Conservation (phyloP, 2,329 filamentous ascomycete genomes). For the Hypoxylon sp. region DNA sequence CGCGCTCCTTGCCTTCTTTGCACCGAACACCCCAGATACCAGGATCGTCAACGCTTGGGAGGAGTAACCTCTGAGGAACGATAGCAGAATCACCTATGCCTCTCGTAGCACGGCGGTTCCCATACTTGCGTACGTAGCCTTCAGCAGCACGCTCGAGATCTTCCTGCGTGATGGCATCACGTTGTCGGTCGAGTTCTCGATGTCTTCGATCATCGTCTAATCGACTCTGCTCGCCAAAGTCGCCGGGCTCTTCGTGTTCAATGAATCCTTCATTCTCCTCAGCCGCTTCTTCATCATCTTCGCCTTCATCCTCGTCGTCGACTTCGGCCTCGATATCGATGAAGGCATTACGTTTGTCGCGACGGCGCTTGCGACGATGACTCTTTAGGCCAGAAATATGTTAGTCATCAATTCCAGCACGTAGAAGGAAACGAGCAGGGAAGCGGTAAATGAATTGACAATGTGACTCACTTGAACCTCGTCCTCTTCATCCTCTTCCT, state of each 20-base stretch:
- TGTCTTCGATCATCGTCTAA: constrained; percentile 93
- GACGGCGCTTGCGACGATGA: constrained; percentile 85
- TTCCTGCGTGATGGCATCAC: constrained; percentile 88
- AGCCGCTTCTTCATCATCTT: constrained; percentile 91
- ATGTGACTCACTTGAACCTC: constrained; percentile 72
- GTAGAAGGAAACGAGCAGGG: background rate
- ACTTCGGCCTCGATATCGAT: constrained; percentile 99
- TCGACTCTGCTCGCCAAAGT: constrained; percentile 83
- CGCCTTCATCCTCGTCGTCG: constrained; percentile 90
- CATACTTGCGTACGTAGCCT: constrained; percentile 88
- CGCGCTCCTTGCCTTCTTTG: constrained; percentile 94
- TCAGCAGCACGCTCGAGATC: constrained; percentile 96
- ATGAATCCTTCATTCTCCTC: constrained; percentile 88
- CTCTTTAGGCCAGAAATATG: constrained; percentile 57
- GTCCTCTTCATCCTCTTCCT: constrained; percentile 67
- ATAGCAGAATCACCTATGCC: constrained; percentile 79
- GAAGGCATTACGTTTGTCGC: constrained; percentile 84
- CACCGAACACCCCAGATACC: constrained; percentile 96
- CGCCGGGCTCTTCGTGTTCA: constrained; percentile 91
- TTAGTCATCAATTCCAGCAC: constrained; percentile 12
- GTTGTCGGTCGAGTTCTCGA: constrained; percentile 91
- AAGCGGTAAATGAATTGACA: background rate
- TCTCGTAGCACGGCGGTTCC: constrained; percentile 78
- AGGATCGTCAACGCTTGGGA: constrained; percentile 94
- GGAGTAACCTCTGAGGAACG: constrained; percentile 86